phyloP scores from a whole-genome alignment of 139 green algal genomes.

The Eudorina sp. region DNA sequence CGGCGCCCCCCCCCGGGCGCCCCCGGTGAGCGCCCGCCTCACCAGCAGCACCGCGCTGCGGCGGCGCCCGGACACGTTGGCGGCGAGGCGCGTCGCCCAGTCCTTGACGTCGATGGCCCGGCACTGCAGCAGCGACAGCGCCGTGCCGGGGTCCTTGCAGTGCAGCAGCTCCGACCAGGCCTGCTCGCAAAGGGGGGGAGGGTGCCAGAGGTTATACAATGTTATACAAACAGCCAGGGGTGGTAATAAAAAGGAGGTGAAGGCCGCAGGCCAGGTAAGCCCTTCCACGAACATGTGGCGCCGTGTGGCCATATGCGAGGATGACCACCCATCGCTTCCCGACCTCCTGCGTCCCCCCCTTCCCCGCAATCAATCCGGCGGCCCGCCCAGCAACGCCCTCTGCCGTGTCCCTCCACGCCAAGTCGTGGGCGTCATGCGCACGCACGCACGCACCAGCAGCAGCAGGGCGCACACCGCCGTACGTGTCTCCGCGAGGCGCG shows the following conservation, averaged over 20 bases:
- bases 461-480: not conserved
- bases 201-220: too few relatives aligned
- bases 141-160: constrained; percentile 27
- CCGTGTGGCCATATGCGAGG: too few relatives aligned
- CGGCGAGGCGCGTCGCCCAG: not conserved
- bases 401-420: too few relatives aligned
- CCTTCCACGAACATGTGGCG: too few relatives aligned
- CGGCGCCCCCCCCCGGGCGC: too few relatives aligned
- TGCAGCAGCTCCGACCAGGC: constrained; percentile 36
- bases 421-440: not conserved
- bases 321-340: too few relatives aligned
- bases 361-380: too few relatives aligned
- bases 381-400: too few relatives aligned
- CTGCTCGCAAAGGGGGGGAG: not conserved
- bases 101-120: constrained; percentile 3
- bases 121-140: constrained; percentile 41
- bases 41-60: constrained; percentile 19
- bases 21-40: not conserved
- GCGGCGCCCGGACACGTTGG: not conserved
- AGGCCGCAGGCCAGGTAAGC: too few relatives aligned
- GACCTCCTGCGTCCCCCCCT: too few relatives aligned
- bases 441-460: constrained; percentile 39
- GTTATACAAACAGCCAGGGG: too few relatives aligned
- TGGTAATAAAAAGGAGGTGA: too few relatives aligned
- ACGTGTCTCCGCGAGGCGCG: not conserved